Evolutionary conservation across 2,329 filamentous ascomycete species (phyloP).

Genomic region (Clarireedia hainanense): DNA sequence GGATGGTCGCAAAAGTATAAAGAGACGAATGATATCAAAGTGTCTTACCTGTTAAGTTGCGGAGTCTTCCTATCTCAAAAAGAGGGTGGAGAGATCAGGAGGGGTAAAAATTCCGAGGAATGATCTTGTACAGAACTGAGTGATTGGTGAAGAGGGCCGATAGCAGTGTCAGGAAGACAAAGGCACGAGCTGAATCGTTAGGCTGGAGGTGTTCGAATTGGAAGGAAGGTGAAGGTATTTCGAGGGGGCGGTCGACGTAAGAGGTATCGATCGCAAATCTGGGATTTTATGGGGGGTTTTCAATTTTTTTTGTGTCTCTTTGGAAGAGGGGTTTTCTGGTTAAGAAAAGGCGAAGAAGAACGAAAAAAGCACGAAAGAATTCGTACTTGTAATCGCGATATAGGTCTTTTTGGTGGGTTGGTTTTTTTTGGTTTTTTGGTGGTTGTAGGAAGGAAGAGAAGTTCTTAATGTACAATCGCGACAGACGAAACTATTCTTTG

Average conservation of each 20-base stretch:
- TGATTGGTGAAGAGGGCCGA: neutral
- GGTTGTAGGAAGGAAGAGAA: slow-evolving; percentile 10
- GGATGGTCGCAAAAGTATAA: neutral
- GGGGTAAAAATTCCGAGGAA: slow-evolving; percentile 12
- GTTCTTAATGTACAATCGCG: slow-evolving; percentile 13
- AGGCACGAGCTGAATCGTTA: neutral
- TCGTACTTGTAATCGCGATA: slow-evolving; percentile 29
- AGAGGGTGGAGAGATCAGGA: slow-evolving; percentile 7
- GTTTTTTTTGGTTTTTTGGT: slow-evolving; percentile 12
- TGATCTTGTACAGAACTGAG: slow-evolving; percentile 16
- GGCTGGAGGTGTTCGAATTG: neutral
- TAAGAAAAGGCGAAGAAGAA: slow-evolving; percentile 29
- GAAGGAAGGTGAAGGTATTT: slow-evolving; percentile 8
- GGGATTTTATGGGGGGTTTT: slow-evolving; percentile 29
- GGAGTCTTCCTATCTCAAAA: slow-evolving; percentile 17
- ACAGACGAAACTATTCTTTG: slow-evolving; percentile 10
- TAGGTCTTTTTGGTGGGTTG: slow-evolving; percentile 14
- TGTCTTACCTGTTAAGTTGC: slow-evolving; percentile 20
- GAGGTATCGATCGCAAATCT: slow-evolving; percentile 22
- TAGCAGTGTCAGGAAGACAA: slow-evolving; percentile 15
- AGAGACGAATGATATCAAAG: slow-evolving; percentile 5
- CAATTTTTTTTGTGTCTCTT: slow-evolving; percentile 32
- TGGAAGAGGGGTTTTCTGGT: slow-evolving; percentile 27
- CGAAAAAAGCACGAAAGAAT: slow-evolving; percentile 27
- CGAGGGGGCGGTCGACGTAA: slow-evolving; percentile 1